Evolutionary conservation across 129 eudicot genomes (phyloP).

Genomic region (Lactuca sativa): DNA sequence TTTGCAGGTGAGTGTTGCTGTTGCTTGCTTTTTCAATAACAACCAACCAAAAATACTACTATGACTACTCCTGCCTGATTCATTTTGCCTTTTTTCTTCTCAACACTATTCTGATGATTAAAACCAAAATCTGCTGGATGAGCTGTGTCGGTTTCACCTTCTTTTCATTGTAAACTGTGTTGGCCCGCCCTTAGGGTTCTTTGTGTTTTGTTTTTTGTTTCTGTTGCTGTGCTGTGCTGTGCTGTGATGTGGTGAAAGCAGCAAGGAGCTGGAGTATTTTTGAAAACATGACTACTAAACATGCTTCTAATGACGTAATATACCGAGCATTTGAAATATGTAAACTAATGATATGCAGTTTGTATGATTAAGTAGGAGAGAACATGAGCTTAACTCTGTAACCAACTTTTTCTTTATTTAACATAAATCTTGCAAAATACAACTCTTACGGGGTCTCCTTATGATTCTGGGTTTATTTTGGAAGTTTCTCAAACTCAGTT

Average conservation of each 20-base stretch:
- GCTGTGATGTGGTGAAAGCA: constrained; percentile 14
- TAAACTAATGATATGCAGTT: neutral
- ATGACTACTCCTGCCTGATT: neutral
- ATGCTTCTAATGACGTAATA: neutral
- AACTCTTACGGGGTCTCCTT: no score
- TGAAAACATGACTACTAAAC: constrained; percentile 13
- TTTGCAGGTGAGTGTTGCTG: constrained; percentile 88
- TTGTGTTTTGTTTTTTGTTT: neutral
- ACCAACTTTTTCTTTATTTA: no score
- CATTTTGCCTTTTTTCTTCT: neutral
- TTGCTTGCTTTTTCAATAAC: constrained; percentile 36
- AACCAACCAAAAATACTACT: constrained; percentile 10
- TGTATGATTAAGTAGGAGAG: constrained; percentile 8
- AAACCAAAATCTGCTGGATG: no score
- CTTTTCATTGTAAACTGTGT: no score
- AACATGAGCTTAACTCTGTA: neutral
- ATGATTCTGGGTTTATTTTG: no score
- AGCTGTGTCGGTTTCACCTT: no score
- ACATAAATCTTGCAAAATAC: no score
- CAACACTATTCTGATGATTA: neutral
- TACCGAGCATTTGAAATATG: neutral
- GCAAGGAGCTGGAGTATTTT: constrained; percentile 5
- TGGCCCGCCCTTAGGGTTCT: no score
- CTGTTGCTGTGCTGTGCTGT: constrained; percentile 18
- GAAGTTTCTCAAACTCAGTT: no score